These are phyloP conservation scores for Colletotrichum melonis DNA, from an alignment of 2,329 filamentous ascomycete species.

Conservation along the genomic window DNA sequence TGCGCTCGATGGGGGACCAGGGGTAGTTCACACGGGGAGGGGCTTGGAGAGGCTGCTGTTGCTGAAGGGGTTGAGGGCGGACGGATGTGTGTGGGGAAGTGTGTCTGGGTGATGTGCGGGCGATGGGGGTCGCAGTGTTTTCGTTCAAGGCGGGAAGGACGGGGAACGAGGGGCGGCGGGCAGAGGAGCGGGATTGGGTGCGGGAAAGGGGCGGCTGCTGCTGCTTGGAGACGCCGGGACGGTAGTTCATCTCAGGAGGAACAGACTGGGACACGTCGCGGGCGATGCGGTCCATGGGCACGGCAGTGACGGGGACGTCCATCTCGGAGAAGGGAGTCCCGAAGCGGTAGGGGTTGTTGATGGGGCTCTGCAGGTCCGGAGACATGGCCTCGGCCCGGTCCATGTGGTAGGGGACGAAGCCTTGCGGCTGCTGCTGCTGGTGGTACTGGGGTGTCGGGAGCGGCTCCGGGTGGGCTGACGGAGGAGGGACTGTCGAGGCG, in stretches of 20 bases:
- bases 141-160: conserved; percentile 78
- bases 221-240: conserved; percentile 50
- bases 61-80: conserved; percentile 39
- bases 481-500: conserved; percentile 43
- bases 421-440: conserved; percentile 35
- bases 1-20: conserved; percentile 63
- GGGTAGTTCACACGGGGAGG: conserved; percentile 67
- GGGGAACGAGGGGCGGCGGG: conserved; percentile 74
- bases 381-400: conserved; percentile 62
- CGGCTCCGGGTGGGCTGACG: conserved; percentile 40
- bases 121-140: conserved; percentile 60
- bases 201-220: conserved; percentile 49
- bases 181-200: conserved; percentile 66
- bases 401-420: conserved; percentile 64
- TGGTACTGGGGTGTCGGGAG: conserved; percentile 38
- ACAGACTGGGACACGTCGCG: conserved; percentile 90
- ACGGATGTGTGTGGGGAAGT: conserved; percentile 49
- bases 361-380: conserved; percentile 68
- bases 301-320: conserved; percentile 84
- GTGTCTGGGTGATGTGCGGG: conserved; percentile 47
- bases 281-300: conserved; percentile 77
- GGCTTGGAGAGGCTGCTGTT: conserved; percentile 57
- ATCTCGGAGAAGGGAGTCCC: conserved; percentile 92
- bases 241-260: conserved; percentile 91
- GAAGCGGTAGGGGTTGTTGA: conserved; percentile 74